Evolutionary conservation across 164 flowering plant species (phyloP), one percentile per base, ranked within the genome.

Genomic region (Stephania japonica): DNA sequence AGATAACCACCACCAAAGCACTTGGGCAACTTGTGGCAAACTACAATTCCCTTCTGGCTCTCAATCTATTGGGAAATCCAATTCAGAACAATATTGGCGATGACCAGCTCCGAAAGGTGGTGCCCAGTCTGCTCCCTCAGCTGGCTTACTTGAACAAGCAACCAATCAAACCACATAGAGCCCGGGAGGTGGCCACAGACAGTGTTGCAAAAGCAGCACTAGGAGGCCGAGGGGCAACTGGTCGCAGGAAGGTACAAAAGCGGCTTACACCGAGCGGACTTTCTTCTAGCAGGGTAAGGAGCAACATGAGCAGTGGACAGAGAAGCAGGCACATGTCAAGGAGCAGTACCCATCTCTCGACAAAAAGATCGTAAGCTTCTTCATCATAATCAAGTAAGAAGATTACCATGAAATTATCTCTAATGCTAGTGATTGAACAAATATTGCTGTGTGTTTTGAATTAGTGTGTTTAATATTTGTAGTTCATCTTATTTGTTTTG

Each of bases 1-100:
- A 90, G 83, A 91, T 95, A 53, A 85, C 93, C 42, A 95, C 99
- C 42, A 78, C 92, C 61, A 93, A 89, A 79, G 83, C 91, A 5
- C 82, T 93, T 3, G 97, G 97, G 42, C 99, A 91, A 81, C 87
- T 95, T 24, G 98, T 90, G 12, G 97, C 96, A 6, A 90, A 93
- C 80, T 91, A 90, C 84, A 81, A 85, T 71, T 85, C 96, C 67
- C 76, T 93, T 53, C 80, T 77, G 47, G 99, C 99, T 67, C 80
- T 95, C 25, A 95, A 91, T 79, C 84, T 92, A 27, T 26, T 91
- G 72, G 99, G 97, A 1, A 95, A 90, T 80, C 94, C 97, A 9
- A 85, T 92, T 61, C 93, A 90, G 75, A 86, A 78, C 84, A 92
- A 89, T 75, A 79, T 92, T 16, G 83, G 89, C 5, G 93, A 90